These are phyloP conservation scores for Ceratocystis smalleyi DNA, from an alignment of 2,329 filamentous ascomycete species.

Conservation along the genomic window DNA sequence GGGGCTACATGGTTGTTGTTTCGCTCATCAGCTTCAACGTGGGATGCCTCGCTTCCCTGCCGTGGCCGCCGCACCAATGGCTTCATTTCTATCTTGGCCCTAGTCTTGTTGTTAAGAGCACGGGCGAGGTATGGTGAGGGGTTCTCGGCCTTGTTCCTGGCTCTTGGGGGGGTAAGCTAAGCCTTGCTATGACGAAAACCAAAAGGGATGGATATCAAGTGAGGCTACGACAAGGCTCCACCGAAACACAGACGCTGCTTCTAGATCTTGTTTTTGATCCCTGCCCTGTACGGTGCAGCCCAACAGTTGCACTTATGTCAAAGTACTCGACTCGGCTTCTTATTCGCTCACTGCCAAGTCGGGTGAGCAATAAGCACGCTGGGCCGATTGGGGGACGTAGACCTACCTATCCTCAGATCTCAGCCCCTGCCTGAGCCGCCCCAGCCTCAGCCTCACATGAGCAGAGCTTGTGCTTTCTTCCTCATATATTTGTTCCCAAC, in stretches of 20 bases:
- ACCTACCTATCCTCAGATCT: background rate
- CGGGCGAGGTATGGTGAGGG: background rate
- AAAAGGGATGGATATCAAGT: background rate
- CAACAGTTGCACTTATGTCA: background rate
- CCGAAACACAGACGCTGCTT: background rate
- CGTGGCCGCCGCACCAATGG: background rate
- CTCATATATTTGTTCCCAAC: background rate
- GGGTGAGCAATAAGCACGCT: too few relatives aligned
- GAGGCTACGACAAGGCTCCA: background rate
- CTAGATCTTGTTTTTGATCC: background rate
- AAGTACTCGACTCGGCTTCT: background rate
- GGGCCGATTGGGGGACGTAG: background rate
- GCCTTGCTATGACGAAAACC: background rate
- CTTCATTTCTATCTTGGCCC: background rate
- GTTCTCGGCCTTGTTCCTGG: background rate
- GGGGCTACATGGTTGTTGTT: background rate
- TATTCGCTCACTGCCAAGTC: background rate
- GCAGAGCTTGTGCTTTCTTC: background rate
- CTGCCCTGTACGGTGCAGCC: background rate
- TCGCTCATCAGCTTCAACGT: background rate
- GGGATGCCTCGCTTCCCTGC: background rate
- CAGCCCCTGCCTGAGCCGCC: background rate
- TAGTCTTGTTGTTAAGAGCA: background rate
- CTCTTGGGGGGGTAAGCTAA: background rate
- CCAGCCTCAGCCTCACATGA: background rate